Evolutionary conservation across 176 grass and related monocot genomes (phyloP), one percentile per base, ranked within the genome.

Genomic region (Musa troglodytarum): DNA sequence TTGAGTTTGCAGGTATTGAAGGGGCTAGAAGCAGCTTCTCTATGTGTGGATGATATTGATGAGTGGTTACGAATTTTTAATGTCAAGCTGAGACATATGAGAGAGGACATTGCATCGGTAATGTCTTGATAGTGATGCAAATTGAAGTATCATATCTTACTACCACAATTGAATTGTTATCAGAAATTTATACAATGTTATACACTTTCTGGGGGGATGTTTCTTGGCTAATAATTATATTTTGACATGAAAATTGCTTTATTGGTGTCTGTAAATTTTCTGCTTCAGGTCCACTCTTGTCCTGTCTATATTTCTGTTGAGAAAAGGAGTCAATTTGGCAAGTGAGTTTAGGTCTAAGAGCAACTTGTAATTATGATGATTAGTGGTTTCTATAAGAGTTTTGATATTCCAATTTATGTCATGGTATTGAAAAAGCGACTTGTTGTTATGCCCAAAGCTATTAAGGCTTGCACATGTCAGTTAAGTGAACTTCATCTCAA

Each of bases 31-130:
- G 69, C 81, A 73, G 91, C 86, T 89, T 86, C 80, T 82, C 62
- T 82, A 69, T 86, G 84, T 17, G 79, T 94, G 51, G 90, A 99
- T 84, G 90, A 99, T 85, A 89, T 99, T 85, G 95, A 99, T 87
- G 90, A 94, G 67, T 94, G 95, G 95, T 82, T 99, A 65, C 86
- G 83, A 14, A 99, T 94, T 79, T 91, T 99, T 52, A 99, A 99
- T 83, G 69, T 99, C 73, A 99, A 94, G 82, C 95, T 99, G 55
- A 88, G 88, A 71, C 95, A 92, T 85, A 99, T 94, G 95, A 86
- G 95, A 82, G 95, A 99, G 86, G 95, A 99, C 77, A 99, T 99
- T 87, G 88, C 88, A 79, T 94, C 91, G 71, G 95, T 99, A 99
- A 64, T 85, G 23, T 84, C 63, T 22, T 54, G 22, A 53, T 74